Evolutionary conservation across 116 monocot genomes (phyloP), one percentile per base, ranked within the genome.

Genomic region (Iris pallida): DNA sequence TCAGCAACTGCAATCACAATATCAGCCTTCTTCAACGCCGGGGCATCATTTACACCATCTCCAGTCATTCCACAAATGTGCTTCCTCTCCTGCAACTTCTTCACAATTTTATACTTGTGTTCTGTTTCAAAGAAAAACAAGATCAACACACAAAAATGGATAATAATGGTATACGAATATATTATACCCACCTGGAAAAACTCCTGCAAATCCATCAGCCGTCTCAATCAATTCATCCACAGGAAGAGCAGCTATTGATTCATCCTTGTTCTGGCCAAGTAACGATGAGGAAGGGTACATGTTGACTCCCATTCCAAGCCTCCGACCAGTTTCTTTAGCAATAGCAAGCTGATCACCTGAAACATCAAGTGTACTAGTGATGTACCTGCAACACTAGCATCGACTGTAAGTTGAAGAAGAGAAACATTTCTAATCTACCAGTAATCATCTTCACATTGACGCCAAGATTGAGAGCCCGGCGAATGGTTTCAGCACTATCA

Each of bases 391-490:
- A 46, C 8, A 70, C 30, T 12, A 65, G 16, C 48, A 53, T 41
- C 4, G n/a, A 10, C 30, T 30, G 30, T 30, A 30, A 30, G 30
- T 30, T 30, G 30, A 41, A 55, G 58, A 11, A 49, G 13, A 42
- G 11, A 8, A n/a, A n/a, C 4, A 11, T 60, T 60, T 11, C 47
- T 5, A 54, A 48, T 8, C 42, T 79, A 95, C 95, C 95, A 45
- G 95, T 95, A 51, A 95, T 95, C 95, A 95, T 95, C 74, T 95
- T 95, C 7, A 95, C 95, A 78, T 95, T 95, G 18, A 95, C 95
- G 54, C 95, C 95, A 45, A 95, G 91, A 63, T 88, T 74, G 42
- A 95, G 88, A 82, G 95, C 95, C 72, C 83, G 78, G 42, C 88
- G 88, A 15, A 95, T 95, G 63, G 95, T 95, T 71, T 94, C 94